Conservation (phyloP, 352 stramenopile genomes). For the Globisporangium uncinulatum region DNA sequence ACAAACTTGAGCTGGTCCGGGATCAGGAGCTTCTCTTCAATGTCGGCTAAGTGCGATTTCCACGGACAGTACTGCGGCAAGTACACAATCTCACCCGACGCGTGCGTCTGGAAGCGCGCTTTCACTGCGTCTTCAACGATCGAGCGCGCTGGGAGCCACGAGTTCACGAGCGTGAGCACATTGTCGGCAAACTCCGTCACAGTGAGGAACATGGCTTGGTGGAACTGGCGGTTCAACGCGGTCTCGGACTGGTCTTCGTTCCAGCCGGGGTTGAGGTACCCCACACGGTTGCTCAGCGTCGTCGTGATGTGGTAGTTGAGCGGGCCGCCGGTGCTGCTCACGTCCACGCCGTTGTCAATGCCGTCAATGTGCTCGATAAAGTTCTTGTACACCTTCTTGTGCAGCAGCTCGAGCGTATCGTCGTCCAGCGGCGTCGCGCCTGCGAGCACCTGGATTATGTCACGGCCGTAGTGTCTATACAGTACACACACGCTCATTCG, state of each 20-base stretch:
- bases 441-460: slow-evolving; percentile 89
- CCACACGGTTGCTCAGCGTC: slow-evolving; percentile 83
- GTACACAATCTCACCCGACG: slow-evolving; percentile 91
- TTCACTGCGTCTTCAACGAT: slow-evolving; percentile 92
- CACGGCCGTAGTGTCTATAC: slow-evolving; percentile 91
- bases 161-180: slow-evolving; percentile 89
- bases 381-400: slow-evolving; percentile 93
- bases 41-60: slow-evolving; percentile 95
- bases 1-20: slow-evolving; percentile 95
- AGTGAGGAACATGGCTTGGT: slow-evolving; percentile 92
- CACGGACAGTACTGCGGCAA: slow-evolving; percentile 92
- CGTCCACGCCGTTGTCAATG: slow-evolving; percentile 98
- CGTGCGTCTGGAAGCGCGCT: slow-evolving; percentile 84
- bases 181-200: slow-evolving; percentile 92
- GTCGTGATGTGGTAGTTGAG: slow-evolving; percentile 79
- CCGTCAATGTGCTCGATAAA: slow-evolving; percentile 98
- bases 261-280: slow-evolving; percentile 94
- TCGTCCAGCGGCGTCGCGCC: slow-evolving; percentile 45
- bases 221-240: slow-evolving; percentile 90
- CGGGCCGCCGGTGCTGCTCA: slow-evolving; percentile 30
- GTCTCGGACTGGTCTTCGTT: slow-evolving; percentile 89
- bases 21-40: slow-evolving; percentile 91
- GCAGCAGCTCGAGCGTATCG: slow-evolving; percentile 75
- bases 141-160: slow-evolving; percentile 91
- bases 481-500: background rate